A percentile compares a stretch with the other conserved stretches of the same genome.
Conservation (phyloP, 805 yeast species). For the Wickerhamomyces xylosicus region DNA sequence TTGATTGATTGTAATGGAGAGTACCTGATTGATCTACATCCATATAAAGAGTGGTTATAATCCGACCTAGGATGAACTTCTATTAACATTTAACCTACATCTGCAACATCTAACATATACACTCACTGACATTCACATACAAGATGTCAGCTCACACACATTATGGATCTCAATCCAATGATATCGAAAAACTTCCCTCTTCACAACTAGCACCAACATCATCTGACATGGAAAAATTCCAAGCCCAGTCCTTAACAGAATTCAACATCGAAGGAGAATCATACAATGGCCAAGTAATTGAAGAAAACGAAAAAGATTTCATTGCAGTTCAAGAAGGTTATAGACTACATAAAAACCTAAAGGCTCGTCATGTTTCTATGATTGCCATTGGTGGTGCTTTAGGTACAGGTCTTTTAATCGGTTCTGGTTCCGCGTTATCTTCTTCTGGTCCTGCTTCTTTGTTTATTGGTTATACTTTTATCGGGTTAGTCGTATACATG, state of each 20-base stretch:
- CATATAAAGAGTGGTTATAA: too few relatives aligned
- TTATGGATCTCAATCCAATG: too few relatives aligned
- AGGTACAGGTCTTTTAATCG: slow-evolving; percentile 69
- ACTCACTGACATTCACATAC: too few relatives aligned
- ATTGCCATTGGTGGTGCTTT: slow-evolving; percentile 74
- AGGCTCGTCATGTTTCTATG: slow-evolving; percentile 65
- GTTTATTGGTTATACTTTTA: slow-evolving; percentile 52
- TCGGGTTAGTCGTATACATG: slow-evolving; percentile 53
- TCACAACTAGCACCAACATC: too few relatives aligned
- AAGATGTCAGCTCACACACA: too few relatives aligned
- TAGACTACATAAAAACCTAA: slow-evolving; percentile 37
- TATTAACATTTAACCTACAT: too few relatives aligned
- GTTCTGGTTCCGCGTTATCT: slow-evolving; percentile 43
- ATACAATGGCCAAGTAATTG: not conserved
- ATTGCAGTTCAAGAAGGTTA: slow-evolving; percentile 11
- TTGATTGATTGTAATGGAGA: too few relatives aligned
- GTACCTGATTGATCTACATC: too few relatives aligned
- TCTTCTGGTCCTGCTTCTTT: slow-evolving; percentile 63
- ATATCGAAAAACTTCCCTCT: too few relatives aligned
- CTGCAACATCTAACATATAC: too few relatives aligned
- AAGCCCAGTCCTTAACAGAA: too few relatives aligned
- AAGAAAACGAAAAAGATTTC: slow-evolving; percentile 1
- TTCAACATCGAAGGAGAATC: not conserved
- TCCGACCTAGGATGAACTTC: too few relatives aligned
- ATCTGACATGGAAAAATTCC: not conserved